phyloP scores from a whole-genome alignment of 345 rosid species.

The Sapria himalayana region DNA sequence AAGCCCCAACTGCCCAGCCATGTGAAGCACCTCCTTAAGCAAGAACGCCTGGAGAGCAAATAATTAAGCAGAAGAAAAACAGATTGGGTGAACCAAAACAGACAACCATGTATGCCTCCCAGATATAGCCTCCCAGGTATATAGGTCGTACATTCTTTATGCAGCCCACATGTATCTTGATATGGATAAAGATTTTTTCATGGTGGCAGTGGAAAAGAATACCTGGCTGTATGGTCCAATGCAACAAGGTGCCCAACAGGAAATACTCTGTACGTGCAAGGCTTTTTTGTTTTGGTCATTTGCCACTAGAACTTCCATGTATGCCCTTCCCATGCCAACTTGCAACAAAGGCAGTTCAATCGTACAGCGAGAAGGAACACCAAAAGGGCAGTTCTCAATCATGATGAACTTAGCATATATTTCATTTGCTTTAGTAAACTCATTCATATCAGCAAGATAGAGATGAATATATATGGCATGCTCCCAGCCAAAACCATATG shows the following conservation, averaged over 20 bases:
- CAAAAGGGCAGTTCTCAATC: constrained; percentile 71
- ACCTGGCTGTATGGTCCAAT: constrained; percentile 99
- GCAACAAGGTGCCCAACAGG: constrained; percentile 99
- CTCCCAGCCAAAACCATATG: constrained; percentile 47
- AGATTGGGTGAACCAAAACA: constrained; percentile 1
- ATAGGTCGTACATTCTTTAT: too few species aligned
- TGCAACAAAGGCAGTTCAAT: constrained; percentile 64
- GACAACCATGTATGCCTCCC: too few species aligned
- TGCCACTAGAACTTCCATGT: constrained; percentile 58
- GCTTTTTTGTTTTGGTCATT: constrained; percentile 57
- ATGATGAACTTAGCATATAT: constrained; percentile 71
- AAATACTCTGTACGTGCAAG: constrained; percentile 89
- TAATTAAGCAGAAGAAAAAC: background rate
- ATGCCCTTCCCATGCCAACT: constrained; percentile 59
- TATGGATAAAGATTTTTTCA: background rate
- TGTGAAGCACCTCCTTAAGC: constrained; percentile 58
- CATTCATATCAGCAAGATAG: constrained; percentile 70
- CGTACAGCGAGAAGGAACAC: constrained; percentile 98
- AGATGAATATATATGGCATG: constrained; percentile 77
- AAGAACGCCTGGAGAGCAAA: constrained; percentile 52
- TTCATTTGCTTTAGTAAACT: constrained; percentile 57
- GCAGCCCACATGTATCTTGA: background rate
- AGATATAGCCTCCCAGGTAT: too few species aligned
- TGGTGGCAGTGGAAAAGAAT: background rate
- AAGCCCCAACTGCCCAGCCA: constrained; percentile 97